Evolutionary conservation across 2,329 filamentous ascomycete species (phyloP), one percentile per base, ranked within the genome.

Genomic region (Neofusicoccum umdonicola): DNA sequence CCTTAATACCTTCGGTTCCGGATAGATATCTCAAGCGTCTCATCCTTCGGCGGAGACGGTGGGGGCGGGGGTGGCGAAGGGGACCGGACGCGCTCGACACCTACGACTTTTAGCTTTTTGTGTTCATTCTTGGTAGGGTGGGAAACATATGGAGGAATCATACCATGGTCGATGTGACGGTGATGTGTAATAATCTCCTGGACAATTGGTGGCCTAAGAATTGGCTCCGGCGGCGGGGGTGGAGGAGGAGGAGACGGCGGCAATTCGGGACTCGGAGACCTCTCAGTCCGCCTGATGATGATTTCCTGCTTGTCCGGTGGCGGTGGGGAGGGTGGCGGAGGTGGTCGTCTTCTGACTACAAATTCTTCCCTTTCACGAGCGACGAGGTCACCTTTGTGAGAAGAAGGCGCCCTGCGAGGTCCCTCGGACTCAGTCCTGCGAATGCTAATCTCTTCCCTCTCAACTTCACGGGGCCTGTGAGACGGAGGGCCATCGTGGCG

Each of bases 181-280:
- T 95, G 94, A 78, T 95, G 91, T 0, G 92, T 96, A 69, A 96
- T 93, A 65, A 96, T 88, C 74, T 97, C 91, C 72, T 94, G 88
- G 77, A 94, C 91, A 70, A 96, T 92, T 0, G 89, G 90, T 39
- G 92, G 92, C 19, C 89, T 88, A 47, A 87, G 85, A 71, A 95
- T 88, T 50, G 90, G 83, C 68, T 85, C 84, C 35, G 87, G 87
- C 50, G 84, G 83, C 52, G 79, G 80, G 39, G 79, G 77, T 42
- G 79, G 78, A 44, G 56, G 56, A 17, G 78, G 79, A 47, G 78
- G 78, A 48, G 81, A 80, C 34, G 76, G 74, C 8, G 80, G 78
- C 54, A 79, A 76, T 56, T 86, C 85, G 19, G 85, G 84, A 3
- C 83, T 82, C 19, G 83, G 75, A 34, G 74, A 71, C 42, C 73